Percentiles rank a stretch among this genome's conserved stretches.
Conservation (phyloP, 345 rosid genomes). For the Hirschfeldia incana region DNA sequence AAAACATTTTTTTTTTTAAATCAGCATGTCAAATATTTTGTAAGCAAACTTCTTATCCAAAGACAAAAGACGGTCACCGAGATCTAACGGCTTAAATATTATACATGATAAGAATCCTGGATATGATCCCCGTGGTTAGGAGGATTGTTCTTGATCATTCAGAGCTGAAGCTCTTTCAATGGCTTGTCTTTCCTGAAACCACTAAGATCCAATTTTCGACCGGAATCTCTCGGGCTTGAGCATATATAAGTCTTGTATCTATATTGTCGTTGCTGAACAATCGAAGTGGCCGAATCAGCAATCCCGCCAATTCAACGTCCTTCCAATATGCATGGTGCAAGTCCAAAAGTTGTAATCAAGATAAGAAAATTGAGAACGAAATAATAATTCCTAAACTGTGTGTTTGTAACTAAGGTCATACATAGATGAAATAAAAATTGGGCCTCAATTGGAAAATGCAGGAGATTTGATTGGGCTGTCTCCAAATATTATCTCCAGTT, state of each 20-base stretch:
- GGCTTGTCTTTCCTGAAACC: slow-evolving; percentile 40
- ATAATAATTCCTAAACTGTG: not conserved
- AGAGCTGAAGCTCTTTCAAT: slow-evolving; percentile 24
- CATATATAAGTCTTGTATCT: slow-evolving; percentile 36
- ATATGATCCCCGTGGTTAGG: slow-evolving; percentile 46
- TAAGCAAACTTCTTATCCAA: slow-evolving; percentile 37
- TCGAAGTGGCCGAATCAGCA: slow-evolving; percentile 43
- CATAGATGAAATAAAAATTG: slow-evolving; percentile 31
- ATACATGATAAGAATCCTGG: slow-evolving; percentile 50
- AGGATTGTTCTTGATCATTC: slow-evolving; percentile 51
- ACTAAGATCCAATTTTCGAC: slow-evolving; percentile 46
- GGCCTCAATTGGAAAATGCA: slow-evolving; percentile 46
- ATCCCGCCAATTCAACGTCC: slow-evolving; percentile 54
- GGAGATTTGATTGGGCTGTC: slow-evolving; percentile 47
- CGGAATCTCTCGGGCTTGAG: slow-evolving; percentile 44
- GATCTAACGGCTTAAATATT: slow-evolving; percentile 44
- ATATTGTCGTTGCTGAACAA: slow-evolving; percentile 43
- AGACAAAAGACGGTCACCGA: slow-evolving; percentile 25
- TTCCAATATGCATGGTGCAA: slow-evolving; percentile 1
- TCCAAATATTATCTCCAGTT: slow-evolving; percentile 40
- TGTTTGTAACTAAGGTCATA: slow-evolving; percentile 53
- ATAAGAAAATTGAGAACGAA: not conserved
- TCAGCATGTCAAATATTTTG: not conserved
- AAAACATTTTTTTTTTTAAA: too few relatives aligned
- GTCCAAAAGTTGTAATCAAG: slow-evolving; percentile 4